Base-by-base conservation (phyloP, 345 rosid genomes). In the Tarenaya hassleriana region DNA sequence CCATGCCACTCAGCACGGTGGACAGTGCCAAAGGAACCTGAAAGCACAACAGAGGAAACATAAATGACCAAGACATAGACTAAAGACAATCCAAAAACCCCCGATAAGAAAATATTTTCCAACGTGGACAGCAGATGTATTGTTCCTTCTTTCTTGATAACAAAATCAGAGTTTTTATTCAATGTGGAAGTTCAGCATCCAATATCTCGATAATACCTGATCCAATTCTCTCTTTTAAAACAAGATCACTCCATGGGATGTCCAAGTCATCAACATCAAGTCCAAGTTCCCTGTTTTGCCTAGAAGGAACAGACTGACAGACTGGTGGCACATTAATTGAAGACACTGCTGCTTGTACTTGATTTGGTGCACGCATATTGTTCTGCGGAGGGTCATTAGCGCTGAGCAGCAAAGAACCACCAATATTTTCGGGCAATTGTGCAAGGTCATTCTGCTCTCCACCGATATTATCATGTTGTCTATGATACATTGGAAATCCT, bases 1-100 rank as follows among this genome's bases (percentile, higher is more conserved):
- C 97, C 97, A 82, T 88, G 83, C 99, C 97, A 88, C 50, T 94
- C 99, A 69, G 99, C 99, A 71, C 92, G 97, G 69, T 86, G 95
- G 47, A 94, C 99, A 63, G 87, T 94, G 52, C 99, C 99, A 72
- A 94, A 94, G 71, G 99, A 94, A 72, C 99, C 99, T 94, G 87
- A 66, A 77, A 79, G 60, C 29, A 52, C 39, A 64, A 18, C 54
- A 67, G 61, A 46, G 60, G 35, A 52, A 43, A 41, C 46, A 14
- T 58, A 56, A 70, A 63, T 43, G 68, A 38, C 32, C 16, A 39
- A 63, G 32, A 1, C 7, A 47, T 45, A n/a, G n/a, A n/a, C n/a
- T n/a, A n/a, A n/a, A n/a, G n/a, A n/a, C n/a, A n/a, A n/a, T n/a
- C n/a, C n/a, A n/a, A n/a, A n/a, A n/a, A n/a, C n/a, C n/a, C n/a